Base-by-base conservation (phyloP, 768 basidiomycete species). In the Holtermannia corniformis region DNA sequence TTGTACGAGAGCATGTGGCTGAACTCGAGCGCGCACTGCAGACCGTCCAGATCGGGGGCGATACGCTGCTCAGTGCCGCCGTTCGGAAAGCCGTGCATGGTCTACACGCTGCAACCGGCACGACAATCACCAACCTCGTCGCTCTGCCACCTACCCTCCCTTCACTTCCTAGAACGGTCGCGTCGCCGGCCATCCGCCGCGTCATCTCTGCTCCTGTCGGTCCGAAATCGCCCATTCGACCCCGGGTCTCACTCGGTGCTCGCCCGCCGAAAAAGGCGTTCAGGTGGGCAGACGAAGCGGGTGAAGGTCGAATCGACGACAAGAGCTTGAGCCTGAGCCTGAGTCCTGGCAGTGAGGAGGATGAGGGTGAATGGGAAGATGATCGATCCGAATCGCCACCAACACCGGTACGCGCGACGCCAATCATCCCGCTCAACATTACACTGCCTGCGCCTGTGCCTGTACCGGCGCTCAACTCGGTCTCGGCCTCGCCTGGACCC, bases 221-320 rank as follows among this genome's bases (percentile, higher is more conserved):
- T 19, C 23, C 48, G 10, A 32, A 47, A 19, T 53, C 51, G 13
- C 49, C 48, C 14, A 32, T 47, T 13, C 48, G 27, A 2, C 32
- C 22, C n/a, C 27, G 2, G 22, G 22, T 37, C 22, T 20, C 5
- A 53, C n/a, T n/a, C n/a, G n/a, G n/a, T n/a, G n/a, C n/a, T n/a
- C 56, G 16, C 42, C 49, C 27, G 14, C 47, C 41, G 50, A 53
- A 50, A 46, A 65, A 59, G 49, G 49, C 32, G 37, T 47, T 65
- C 4, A 43, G 55, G 37, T 65, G 64, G 64, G 41, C 51, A n/a
- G 64, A 65, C 44, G 61, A 65, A 41, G 57, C 61, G 11, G 61
- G 61, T 16, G 58, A 58, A 54, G 64, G 64, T 0, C 52, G 52
- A 13, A 58, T 65, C n/a, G 58, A 59, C 28, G 61, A 62, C 26